Evolutionary conservation across 192 early-diverging fungal species (phyloP).

Genomic region (Umbelopsis sp.): DNA sequence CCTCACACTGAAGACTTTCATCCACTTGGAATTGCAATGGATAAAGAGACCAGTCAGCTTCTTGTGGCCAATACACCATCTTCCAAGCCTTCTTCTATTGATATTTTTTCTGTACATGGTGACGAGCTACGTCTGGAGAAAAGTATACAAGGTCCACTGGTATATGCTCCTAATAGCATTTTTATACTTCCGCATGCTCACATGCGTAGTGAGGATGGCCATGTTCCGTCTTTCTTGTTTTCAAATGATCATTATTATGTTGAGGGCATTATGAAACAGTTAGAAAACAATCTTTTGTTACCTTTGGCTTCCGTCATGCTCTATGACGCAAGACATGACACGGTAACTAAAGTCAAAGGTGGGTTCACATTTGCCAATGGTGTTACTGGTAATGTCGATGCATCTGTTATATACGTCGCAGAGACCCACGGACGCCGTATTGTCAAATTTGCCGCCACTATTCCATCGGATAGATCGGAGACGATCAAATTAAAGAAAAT

Average conservation of each 20-base stretch:
- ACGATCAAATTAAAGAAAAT: slow-evolving; percentile 20
- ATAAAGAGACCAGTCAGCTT: slow-evolving; percentile 5
- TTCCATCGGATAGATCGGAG: neutral
- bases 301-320: slow-evolving; percentile 26
- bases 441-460: slow-evolving; percentile 17
- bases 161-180: slow-evolving; percentile 34
- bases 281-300: slow-evolving; percentile 33
- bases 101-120: slow-evolving; percentile 24
- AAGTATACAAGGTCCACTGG: slow-evolving; percentile 12
- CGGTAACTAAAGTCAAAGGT: neutral
- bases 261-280: slow-evolving; percentile 11
- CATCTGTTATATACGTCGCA: slow-evolving; percentile 23
- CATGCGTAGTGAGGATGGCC: slow-evolving; percentile 30
- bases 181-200: slow-evolving; percentile 19
- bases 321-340: slow-evolving; percentile 31
- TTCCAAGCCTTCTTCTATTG: neutral
- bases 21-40: slow-evolving; percentile 30
- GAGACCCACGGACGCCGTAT: slow-evolving; percentile 28
- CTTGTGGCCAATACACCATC: slow-evolving; percentile 27
- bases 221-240: slow-evolving; percentile 35
- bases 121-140: slow-evolving; percentile 16
- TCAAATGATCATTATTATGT: slow-evolving; percentile 32
- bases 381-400: slow-evolving; percentile 24
- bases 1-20: slow-evolving; percentile 15
- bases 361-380: slow-evolving; percentile 41